A percentile compares a stretch with the other conserved stretches of the same genome.
These are phyloP conservation scores for Gossypium lobatum DNA, from an alignment of 441 rosid genomes.

Conservation along the genomic window DNA sequence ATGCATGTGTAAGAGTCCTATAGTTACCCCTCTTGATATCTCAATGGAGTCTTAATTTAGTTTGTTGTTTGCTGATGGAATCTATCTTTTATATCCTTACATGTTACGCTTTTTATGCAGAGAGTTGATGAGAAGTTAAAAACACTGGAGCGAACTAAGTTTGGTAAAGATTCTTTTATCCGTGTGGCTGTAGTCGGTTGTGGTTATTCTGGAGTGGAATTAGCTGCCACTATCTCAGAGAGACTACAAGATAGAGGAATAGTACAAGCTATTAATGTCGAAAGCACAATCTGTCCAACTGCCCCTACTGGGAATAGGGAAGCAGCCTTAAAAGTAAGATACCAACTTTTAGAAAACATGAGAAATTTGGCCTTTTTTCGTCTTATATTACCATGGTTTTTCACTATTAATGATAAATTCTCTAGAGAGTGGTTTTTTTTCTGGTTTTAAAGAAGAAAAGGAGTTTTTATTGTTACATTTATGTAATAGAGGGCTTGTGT, in stretches of 20 bases:
- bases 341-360: background rate
- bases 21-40: background rate
- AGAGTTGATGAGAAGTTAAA: conserved; percentile 56
- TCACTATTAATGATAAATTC: background rate
- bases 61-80: background rate
- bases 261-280: conserved; percentile 74
- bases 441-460: background rate
- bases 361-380: background rate
- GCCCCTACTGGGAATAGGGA: conserved; percentile 87
- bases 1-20: conserved; percentile 65
- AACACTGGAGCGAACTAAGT: conserved; percentile 64
- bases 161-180: conserved; percentile 48
- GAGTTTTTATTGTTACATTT: background rate
- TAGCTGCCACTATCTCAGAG: conserved; percentile 90
- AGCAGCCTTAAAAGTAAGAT: conserved; percentile 73
- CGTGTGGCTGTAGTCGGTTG: conserved; percentile 83
- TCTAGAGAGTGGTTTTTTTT: background rate
- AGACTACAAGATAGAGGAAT: conserved; percentile 75
- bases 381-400: background rate
- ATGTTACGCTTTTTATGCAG: conserved; percentile 35
- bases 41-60: background rate
- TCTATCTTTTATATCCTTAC: background rate
- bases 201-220: conserved; percentile 90
- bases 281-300: conserved; percentile 66
- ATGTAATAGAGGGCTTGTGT: background rate